A percentile compares a stretch with the other conserved stretches of the same genome.
Conservation (phyloP, 768 basidiomycete species). For the Lactarius pseudohatsudake region DNA sequence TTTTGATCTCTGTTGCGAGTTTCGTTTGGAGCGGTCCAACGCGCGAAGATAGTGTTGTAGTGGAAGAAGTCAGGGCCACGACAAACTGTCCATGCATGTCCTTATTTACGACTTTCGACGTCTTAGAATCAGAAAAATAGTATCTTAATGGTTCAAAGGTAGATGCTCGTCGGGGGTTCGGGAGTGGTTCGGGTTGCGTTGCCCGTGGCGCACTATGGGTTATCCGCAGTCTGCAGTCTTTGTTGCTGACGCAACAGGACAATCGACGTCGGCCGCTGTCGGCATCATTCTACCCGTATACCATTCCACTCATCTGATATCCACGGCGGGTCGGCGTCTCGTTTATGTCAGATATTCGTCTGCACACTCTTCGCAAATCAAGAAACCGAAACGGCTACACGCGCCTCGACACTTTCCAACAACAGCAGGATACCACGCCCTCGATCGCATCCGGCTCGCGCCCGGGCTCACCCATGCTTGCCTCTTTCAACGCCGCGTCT, state of each 20-base stretch:
- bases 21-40: too few species aligned
- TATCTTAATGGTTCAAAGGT: not conserved
- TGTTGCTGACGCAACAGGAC: not conserved
- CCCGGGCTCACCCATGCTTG: slow-evolving; percentile 20
- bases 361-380: slow-evolving; percentile 19
- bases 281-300: not conserved
- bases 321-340: slow-evolving; percentile 19
- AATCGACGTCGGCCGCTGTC: not conserved
- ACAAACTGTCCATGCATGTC: too few species aligned
- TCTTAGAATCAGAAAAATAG: too few species aligned
- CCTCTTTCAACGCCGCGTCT: slow-evolving; percentile 9
- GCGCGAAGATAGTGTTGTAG: too few species aligned
- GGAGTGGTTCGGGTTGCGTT: not conserved
- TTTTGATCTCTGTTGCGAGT: too few species aligned
- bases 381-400: slow-evolving; percentile 22
- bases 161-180: not conserved
- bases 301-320: slow-evolving; percentile 2
- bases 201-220: not conserved
- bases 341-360: slow-evolving; percentile 29
- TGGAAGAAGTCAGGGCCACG: too few species aligned
- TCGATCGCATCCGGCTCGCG: slow-evolving; percentile 6
- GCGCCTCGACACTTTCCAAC: slow-evolving; percentile 6
- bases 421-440: slow-evolving; percentile 2
- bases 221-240: not conserved
- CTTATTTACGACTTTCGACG: too few species aligned